phyloP scores from a whole-genome alignment of 2,329 filamentous ascomycete genomes.

The Rhinocladiella mackenziei region DNA sequence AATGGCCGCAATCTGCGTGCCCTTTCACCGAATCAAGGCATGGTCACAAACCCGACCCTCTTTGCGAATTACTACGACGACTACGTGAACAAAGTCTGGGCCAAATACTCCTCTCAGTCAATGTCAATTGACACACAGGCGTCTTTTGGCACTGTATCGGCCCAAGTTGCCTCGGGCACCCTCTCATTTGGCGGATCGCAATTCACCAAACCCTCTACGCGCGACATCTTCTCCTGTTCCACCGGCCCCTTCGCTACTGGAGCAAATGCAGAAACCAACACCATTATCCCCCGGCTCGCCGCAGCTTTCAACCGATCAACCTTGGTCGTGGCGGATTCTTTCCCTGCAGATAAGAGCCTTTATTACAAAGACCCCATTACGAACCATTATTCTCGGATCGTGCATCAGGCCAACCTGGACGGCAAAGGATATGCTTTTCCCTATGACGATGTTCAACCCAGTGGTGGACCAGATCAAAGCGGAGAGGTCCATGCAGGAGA shows the following conservation, averaged over 20 bases:
- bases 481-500: conserved; percentile 58
- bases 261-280: conserved; percentile 49
- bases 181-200: conserved; percentile 45
- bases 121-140: conserved; percentile 64
- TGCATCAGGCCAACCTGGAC: conserved; percentile 58
- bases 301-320: conserved; percentile 74
- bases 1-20: conserved; percentile 41
- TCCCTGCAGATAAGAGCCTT: conserved; percentile 49
- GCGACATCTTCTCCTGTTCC: conserved; percentile 65
- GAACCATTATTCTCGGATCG: conserved; percentile 65
- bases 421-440: conserved; percentile 65
- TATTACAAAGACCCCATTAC: conserved; percentile 57
- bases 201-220: conserved; percentile 56
- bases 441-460: conserved; percentile 64
- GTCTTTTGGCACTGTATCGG: conserved; percentile 51
- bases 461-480: conserved; percentile 56
- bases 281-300: conserved; percentile 67
- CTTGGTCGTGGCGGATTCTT: conserved; percentile 47
- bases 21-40: conserved; percentile 43
- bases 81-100: conserved; percentile 52
- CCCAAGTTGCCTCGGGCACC: conserved; percentile 41
- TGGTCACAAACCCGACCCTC: conserved; percentile 41
- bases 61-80: conserved; percentile 51
- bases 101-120: conserved; percentile 42
- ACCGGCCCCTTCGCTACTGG: conserved; percentile 55